Evolutionary conservation across 495 filamentous ascomycete species (phyloP).

Genomic region (Penicilliopsis zonata): DNA sequence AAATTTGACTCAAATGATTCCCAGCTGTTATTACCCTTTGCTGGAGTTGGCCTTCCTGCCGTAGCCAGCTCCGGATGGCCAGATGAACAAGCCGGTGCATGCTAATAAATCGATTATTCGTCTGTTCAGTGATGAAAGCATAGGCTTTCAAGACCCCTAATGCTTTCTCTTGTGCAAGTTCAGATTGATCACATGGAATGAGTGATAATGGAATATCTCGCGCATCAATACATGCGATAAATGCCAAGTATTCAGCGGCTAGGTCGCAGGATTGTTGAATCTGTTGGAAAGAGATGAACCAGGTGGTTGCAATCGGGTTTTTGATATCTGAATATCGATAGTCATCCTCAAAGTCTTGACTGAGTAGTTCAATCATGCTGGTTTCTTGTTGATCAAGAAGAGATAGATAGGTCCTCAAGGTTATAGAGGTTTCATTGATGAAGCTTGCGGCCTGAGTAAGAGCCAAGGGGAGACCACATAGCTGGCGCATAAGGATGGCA

Average conservation of each 20-base stretch:
- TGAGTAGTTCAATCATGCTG: constrained; percentile 19
- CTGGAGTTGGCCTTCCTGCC: constrained; percentile 4
- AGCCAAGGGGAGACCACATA: constrained; percentile 33
- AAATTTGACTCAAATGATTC: constrained; percentile 7
- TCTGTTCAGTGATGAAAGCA: constrained; percentile 14
- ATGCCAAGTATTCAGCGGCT: constrained; percentile 27
- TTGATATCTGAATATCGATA: constrained; percentile 16
- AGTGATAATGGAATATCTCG: constrained; percentile 29
- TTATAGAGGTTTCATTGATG: constrained; percentile 25
- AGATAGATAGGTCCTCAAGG: constrained; percentile 13
- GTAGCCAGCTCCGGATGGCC: constrained; percentile 20
- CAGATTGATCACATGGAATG: constrained; percentile 5
- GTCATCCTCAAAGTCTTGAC: constrained; percentile 26
- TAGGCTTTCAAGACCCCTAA: constrained; percentile 17
- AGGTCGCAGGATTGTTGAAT: constrained; percentile 16
- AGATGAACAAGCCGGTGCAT: constrained; percentile 26
- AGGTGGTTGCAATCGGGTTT: constrained; percentile 32
- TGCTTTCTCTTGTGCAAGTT: constrained; percentile 11
- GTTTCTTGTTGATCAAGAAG: constrained; percentile 19
- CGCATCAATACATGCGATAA: constrained; percentile 29
- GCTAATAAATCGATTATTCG: constrained; percentile 5
- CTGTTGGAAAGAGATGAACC: constrained; percentile 36
- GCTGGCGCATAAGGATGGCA: constrained; percentile 17
- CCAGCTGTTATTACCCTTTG: constrained; percentile 5
- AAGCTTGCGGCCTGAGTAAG: constrained; percentile 36